Base-by-base conservation (phyloP, 768 basidiomycete genomes). In the Rubroboletus satanas region DNA sequence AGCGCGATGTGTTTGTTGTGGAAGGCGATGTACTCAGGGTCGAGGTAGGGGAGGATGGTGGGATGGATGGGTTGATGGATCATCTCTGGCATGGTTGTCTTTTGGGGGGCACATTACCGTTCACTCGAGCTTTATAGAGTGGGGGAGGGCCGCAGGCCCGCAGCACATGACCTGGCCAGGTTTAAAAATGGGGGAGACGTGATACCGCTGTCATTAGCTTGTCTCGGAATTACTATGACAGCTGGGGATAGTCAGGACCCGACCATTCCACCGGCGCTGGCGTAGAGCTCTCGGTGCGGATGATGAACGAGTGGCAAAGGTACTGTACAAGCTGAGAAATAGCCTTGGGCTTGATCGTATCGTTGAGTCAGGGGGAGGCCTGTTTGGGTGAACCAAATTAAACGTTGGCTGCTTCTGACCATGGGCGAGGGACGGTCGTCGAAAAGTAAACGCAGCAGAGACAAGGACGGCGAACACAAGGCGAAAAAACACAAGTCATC, bases 11-110 rank as follows among this genome's bases (percentile, higher is more conserved):
- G 68, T 14, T 66, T 59, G 57, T 80, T 82, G 66, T 87, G 83
- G 65, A 84, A 84, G 8, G 72, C 74, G 51, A 80, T 69, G 63
- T 87, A 90, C 63, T 87, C 83, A 8, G 85, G 79, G 62, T 86
- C 83, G 47, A 89, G 76, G 28, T 72, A 75, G 7, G 73, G 59
- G 23, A 83, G 63, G 52, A 88, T 69, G 9, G 83, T 80, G 1
- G 84, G 82, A 59, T 88, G 82, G 18, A 90, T 70, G 15, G 84
- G 82, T 49, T 82, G 78, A 51, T 61, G 58, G 38, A 73, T 23
- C 32, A n/a, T 44, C 3, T 52, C 50, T 18, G 62, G 49, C 61
- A 62, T 62, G 35, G 18, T 10, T 49, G 31, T 49, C 37, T 31
- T 37, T 23, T 41, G 8, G 2, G 26, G 35, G 38, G 12, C 15